Conservation (phyloP, 495 filamentous ascomycete genomes). For the Tuber calosporum region DNA sequence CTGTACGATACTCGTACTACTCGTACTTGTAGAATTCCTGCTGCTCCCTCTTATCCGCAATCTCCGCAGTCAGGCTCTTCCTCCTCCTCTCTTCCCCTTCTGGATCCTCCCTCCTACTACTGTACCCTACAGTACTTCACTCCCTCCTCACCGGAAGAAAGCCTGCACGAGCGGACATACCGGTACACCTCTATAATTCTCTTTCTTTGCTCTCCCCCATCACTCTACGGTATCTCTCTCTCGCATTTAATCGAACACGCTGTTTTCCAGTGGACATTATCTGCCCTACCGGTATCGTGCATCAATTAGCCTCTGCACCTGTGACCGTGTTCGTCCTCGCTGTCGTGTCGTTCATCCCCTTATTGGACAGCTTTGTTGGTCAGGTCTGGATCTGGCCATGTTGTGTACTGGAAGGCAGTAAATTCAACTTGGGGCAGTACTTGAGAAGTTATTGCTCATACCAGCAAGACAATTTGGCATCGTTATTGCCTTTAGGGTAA, state of each 20-base stretch:
- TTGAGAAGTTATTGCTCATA: no score
- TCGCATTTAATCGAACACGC: background rate
- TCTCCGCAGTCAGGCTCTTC: no score
- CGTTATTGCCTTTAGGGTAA: no score
- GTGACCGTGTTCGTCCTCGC: conserved; percentile 2
- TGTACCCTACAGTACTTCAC: no score
- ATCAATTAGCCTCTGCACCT: conserved; percentile 1
- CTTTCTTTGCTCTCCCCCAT: background rate
- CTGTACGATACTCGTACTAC: no score
- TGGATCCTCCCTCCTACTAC: background rate
- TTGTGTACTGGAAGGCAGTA: background rate
- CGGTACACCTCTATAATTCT: background rate
- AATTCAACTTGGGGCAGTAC: background rate
- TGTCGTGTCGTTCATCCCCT: conserved; percentile 4
- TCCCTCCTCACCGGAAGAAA: background rate
- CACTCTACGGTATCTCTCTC: background rate
- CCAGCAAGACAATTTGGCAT: no score
- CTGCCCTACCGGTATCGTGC: background rate
- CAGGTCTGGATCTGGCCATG: background rate
- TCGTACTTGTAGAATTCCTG: conserved; percentile 1
- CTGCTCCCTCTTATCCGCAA: background rate
- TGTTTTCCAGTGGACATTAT: background rate
- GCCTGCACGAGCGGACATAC: background rate
- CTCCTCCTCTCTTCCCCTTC: background rate
- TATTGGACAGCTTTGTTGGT: conserved; percentile 1